Evolutionary conservation across 75 land plant genomes (phyloP), one percentile per base, ranked within the genome.

Genomic region (Ceratopteris richardii): DNA sequence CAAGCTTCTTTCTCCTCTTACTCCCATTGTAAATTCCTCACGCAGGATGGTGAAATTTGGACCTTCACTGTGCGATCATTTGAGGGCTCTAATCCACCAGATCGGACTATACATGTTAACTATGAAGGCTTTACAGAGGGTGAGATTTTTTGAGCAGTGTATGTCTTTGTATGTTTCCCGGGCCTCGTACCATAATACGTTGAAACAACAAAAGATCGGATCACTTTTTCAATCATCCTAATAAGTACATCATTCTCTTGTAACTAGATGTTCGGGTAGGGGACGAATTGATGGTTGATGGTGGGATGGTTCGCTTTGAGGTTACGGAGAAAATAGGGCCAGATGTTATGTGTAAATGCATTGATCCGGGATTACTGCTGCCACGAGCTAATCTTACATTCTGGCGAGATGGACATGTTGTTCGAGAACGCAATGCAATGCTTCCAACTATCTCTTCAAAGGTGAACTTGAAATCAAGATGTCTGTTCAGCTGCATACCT

Each of bases 71-170:
- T 93, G 26, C 75, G 95, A 18, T 71, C 80, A 48, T 77, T 81
- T 42, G 81, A 67, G 30, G 67, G 82, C 37, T 61, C 75, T 55
- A 70, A 64, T 3, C 95, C n/a, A n/a, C n/a, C 98, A 3, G 85
- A 76, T 14, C 68, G 67, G 21, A 93, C 98, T 12, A 82, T 88
- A 27, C 75, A 60, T 44, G 98, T 93, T 10, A 93, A 83, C 55
- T 93, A 93, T 64, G 98, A 88, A 27, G 98, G 98, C 24, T 93
- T 93, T 74, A 84, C 98, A 58, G 98, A 93, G 72, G 98, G 98
- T 93, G 33, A 47, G 37, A 33, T 33, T 33, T 33, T 33, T 33
- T 33, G 37, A 33, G 37, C 37, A 33, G 37, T 9, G 9, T n/a
- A n/a, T n/a, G n/a, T n/a, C n/a, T n/a, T n/a, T n/a, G n/a, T n/a